phyloP scores from a whole-genome alignment of 306 rosid genomes.

The Vicia villosa region DNA sequence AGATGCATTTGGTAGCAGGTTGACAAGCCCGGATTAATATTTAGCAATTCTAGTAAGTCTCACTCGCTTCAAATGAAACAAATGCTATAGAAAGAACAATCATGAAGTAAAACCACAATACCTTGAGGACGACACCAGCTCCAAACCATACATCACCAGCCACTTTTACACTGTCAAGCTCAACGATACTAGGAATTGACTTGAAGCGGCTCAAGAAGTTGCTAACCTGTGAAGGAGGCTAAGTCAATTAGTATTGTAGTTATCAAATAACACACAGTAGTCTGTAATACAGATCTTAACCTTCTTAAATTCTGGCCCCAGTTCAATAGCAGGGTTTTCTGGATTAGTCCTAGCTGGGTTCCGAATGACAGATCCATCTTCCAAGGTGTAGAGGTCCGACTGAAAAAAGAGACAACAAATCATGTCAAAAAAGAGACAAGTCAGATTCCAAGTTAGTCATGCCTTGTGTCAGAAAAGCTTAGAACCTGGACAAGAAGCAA shows the following conservation, averaged over 20 bases:
- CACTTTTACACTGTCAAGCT: constrained; percentile 88
- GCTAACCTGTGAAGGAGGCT: constrained; percentile 57
- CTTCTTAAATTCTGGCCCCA: constrained; percentile 99
- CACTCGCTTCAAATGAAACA: background rate
- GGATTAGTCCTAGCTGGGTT: constrained; percentile 74
- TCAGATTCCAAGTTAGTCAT: constrained; percentile 2
- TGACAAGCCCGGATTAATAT: background rate
- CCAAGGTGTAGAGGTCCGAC: constrained; percentile 89
- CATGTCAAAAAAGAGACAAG: constrained; percentile 29
- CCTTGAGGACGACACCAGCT: constrained; percentile 77
- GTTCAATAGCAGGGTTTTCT: constrained; percentile 86
- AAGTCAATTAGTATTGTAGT: constrained; percentile 31
- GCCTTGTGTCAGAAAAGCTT: constrained; percentile 29
- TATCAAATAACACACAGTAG: constrained; percentile 24
- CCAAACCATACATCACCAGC: constrained; percentile 96
- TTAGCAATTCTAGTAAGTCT: background rate
- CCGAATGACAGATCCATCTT: constrained; percentile 71
- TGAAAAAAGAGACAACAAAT: constrained; percentile 40
- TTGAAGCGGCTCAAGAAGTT: constrained; percentile 82
- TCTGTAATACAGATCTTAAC: constrained; percentile 40
- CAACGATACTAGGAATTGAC: constrained; percentile 91
- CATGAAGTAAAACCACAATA: constrained; percentile 36
- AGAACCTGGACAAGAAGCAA: constrained; percentile 97
- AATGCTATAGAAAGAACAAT: background rate
- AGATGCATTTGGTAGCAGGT: background rate